A percentile compares a stretch with the other conserved stretches of the same genome.
Conservation (phyloP, 2,329 filamentous ascomycete genomes). For the Alternaria sp. region DNA sequence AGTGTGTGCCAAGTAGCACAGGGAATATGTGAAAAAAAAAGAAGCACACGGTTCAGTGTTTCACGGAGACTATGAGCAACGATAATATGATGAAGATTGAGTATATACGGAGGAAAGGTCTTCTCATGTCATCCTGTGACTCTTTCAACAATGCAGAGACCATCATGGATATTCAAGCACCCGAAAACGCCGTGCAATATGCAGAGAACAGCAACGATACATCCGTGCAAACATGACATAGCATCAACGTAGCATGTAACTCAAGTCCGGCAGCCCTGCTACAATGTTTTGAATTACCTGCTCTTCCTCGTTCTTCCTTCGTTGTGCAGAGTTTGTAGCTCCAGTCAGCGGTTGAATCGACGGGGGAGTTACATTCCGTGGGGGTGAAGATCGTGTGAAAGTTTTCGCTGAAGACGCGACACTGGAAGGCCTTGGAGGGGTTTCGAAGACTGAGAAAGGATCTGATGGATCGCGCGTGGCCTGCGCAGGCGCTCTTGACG, state of each 20-base stretch:
- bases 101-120: neutral
- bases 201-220: neutral
- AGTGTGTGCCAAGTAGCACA: neutral
- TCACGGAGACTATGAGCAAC: neutral
- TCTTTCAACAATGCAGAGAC: neutral
- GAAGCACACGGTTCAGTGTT: neutral
- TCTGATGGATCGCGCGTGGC: slow-evolving; percentile 23
- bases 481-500: slow-evolving; percentile 2
- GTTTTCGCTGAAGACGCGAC: slow-evolving; percentile 21
- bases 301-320: slow-evolving; percentile 41
- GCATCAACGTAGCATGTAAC: slow-evolving; percentile 41
- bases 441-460: slow-evolving; percentile 39
- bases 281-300: slow-evolving; percentile 37
- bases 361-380: slow-evolving; percentile 26
- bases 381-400: slow-evolving; percentile 31
- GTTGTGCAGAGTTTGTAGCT: slow-evolving; percentile 35
- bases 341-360: slow-evolving; percentile 34
- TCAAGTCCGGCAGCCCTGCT: slow-evolving; percentile 39
- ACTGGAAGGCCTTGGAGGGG: slow-evolving; percentile 18
- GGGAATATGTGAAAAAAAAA: neutral
- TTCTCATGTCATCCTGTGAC: neutral
- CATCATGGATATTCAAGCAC: neutral
- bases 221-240: neutral
- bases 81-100: neutral
- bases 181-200: slow-evolving; percentile 3